Evolutionary conservation across 352 stramenopile species (phyloP), one percentile per base, ranked within the genome.

Genomic region (Globisporangium acanthophoron): DNA sequence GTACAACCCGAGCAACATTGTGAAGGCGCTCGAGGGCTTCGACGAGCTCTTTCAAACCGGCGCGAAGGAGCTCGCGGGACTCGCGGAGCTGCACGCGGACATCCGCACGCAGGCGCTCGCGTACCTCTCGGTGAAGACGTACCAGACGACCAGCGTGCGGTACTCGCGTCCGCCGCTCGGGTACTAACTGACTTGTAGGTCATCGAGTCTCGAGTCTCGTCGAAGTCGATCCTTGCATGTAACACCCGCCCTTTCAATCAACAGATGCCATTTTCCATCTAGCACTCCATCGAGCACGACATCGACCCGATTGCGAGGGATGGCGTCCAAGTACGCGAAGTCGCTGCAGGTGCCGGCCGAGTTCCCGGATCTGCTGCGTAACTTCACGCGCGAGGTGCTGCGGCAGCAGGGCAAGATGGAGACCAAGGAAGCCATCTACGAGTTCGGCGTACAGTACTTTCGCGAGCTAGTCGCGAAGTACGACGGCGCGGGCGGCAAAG

Each of bases 271-370:
- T 18, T 33, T 12, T 37, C 45, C 1, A 29, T 29, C 43, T 5
- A 27, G 6, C 16, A 20, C 44, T 31, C 48, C 6, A 16, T 15
- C 16, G 29, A 9, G 16, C 49, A 54, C 9, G 13, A 12, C 24
- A 20, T 53, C 13, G 3, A 16, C 45, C 33, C 27, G 6, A 24
- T 3, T 16, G 0, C 5, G 21, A 29, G 59, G 16, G 9, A 93
- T 96, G 81, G 78, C 87, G 40, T 92, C 81, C 57, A 90, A 88
- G 67, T 94, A 93, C 35, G 79, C 85, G 43, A 94, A 94, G 69
- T 69, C 74, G 16, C 78, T 94, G 53, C 78, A 88, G 47, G 69
- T 94, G 48, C 85, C 84, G 21, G 56, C 54, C 6, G 78, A 85
- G 15, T 93, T 96, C 47, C 80, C 81, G 9, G 79, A 88, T 24